Evolutionary conservation across 2,329 filamentous ascomycete species (phyloP).

Genomic region (Colletotrichum gigasporum): DNA sequence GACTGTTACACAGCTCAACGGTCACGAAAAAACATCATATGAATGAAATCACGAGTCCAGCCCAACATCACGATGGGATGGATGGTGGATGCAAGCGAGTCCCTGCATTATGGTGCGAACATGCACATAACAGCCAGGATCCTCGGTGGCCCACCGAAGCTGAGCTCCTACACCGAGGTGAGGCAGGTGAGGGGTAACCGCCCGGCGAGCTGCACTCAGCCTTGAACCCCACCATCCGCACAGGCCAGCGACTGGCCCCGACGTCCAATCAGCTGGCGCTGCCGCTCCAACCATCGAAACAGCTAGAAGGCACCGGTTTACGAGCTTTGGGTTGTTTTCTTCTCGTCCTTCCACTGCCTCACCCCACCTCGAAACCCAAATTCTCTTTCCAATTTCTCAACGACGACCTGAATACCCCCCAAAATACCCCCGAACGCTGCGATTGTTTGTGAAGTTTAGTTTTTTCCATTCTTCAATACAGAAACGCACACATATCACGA

Average conservation of each 20-base stretch:
- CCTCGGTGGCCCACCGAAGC: not conserved
- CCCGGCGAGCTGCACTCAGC: slow-evolving; percentile 16
- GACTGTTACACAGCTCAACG: too few relatives aligned
- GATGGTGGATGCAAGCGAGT: too few relatives aligned
- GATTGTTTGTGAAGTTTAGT: not conserved
- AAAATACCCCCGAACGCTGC: slow-evolving; percentile 14
- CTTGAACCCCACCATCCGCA: slow-evolving; percentile 31
- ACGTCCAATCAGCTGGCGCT: slow-evolving; percentile 42
- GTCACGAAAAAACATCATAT: too few relatives aligned
- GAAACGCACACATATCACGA: not conserved
- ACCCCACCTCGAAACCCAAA: slow-evolving; percentile 9
- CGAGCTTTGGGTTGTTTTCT: slow-evolving; percentile 37
- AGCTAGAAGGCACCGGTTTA: slow-evolving; percentile 49
- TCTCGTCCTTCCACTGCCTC: slow-evolving; percentile 14
- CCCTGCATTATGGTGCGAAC: not conserved
- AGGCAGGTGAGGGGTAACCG: slow-evolving; percentile 1
- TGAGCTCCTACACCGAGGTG: not conserved
- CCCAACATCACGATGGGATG: too few relatives aligned
- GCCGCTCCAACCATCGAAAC: slow-evolving; percentile 48
- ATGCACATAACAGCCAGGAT: not conserved
- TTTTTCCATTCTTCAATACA: slow-evolving; percentile 2
- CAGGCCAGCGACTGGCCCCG: slow-evolving; percentile 34
- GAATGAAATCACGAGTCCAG: too few relatives aligned
- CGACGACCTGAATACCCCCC: slow-evolving; percentile 34
- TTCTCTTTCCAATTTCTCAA: slow-evolving; percentile 10